phyloP scores from a whole-genome alignment of 768 basidiomycete species.

The Lentinula lateritia region DNA sequence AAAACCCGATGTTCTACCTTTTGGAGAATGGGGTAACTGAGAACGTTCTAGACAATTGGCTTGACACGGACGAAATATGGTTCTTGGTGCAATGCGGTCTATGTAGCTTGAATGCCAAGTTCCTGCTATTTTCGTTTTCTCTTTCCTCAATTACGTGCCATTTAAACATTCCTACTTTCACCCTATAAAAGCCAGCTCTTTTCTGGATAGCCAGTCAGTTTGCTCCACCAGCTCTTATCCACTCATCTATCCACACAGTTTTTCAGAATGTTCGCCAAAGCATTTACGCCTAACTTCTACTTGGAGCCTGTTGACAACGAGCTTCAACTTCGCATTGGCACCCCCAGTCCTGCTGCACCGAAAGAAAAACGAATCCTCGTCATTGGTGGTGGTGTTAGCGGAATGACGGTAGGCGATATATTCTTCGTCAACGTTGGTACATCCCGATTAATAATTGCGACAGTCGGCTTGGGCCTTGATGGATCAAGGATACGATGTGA shows the following conservation, averaged over 20 bases:
- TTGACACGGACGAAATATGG: neutral
- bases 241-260: neutral
- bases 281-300: conserved; percentile 1
- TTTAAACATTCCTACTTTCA: neutral
- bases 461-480: conserved; percentile 26
- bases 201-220: neutral
- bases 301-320: conserved; percentile 1
- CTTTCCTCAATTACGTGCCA: neutral
- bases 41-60: neutral
- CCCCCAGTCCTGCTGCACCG: conserved; percentile 1
- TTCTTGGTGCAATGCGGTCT: neutral
- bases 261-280: conserved; percentile 1
- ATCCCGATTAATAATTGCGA: neutral
- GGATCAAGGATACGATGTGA: conserved; percentile 30
- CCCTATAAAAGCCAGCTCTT: neutral
- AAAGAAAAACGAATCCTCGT: conserved; percentile 1
- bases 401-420: neutral
- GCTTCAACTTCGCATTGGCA: neutral
- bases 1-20: neutral
- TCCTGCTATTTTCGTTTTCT: neutral
- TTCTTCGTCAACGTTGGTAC: neutral
- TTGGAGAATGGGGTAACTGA: neutral
- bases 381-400: conserved; percentile 6
- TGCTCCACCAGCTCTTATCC: neutral
- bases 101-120: neutral